Percentiles rank a stretch among this genome's conserved stretches.
These are phyloP conservation scores for Mimosa pudica DNA, from an alignment of 306 rosid species.

Conservation along the genomic window DNA sequence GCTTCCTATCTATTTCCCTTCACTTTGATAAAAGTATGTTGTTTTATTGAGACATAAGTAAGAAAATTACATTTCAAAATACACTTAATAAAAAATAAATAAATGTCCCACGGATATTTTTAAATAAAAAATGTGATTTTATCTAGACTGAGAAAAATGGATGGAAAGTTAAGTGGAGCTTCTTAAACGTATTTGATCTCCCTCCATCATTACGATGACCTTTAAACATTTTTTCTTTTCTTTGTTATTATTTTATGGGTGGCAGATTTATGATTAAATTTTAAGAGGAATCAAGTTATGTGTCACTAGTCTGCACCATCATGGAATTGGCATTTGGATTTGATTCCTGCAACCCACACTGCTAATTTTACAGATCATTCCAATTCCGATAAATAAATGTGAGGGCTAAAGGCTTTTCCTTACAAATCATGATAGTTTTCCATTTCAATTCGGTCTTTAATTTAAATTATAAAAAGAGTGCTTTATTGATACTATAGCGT, in stretches of 20 bases:
- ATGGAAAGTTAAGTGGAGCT: no score
- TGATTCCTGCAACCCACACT: neutral
- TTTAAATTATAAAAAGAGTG: neutral
- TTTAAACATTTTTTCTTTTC: neutral
- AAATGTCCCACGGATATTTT: no score
- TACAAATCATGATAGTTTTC: neutral
- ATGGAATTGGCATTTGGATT: conserved; percentile 21
- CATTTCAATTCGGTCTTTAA: neutral
- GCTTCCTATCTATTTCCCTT: no score
- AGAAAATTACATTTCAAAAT: no score
- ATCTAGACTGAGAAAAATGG: no score
- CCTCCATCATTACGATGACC: neutral
- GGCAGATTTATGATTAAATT: neutral
- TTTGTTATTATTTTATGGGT: neutral
- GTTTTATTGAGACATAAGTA: no score
- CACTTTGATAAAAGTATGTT: no score
- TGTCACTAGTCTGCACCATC: conserved; percentile 5
- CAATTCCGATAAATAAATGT: neutral
- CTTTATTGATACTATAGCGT: neutral
- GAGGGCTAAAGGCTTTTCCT: neutral
- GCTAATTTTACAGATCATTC: conserved; percentile 12
- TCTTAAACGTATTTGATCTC: neutral
- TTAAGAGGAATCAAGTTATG: conserved; percentile 2
- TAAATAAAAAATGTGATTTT: no score
- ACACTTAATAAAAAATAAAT: no score